Percentiles rank a stretch among this genome's conserved stretches.
These are phyloP conservation scores for Wallacemonas collosoma DNA, from an alignment of 208 protist genomes.

Conservation along the genomic window DNA sequence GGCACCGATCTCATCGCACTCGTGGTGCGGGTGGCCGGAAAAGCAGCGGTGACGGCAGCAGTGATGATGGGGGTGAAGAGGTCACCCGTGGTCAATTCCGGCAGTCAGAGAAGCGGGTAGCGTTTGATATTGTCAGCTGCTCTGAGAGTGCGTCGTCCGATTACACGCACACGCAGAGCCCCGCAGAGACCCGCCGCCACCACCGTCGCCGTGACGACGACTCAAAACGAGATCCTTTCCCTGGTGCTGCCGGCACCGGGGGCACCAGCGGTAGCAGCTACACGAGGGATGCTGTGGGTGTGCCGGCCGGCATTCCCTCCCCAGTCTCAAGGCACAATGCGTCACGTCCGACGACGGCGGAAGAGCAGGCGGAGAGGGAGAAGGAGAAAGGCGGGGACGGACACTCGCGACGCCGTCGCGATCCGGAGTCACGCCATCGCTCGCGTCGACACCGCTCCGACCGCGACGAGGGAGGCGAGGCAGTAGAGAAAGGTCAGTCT, in stretches of 20 bases:
- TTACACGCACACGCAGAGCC: conserved; percentile 18
- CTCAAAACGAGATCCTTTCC: not conserved
- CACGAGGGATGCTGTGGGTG: not conserved
- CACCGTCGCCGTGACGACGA: not conserved
- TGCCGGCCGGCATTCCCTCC: conserved; percentile 9
- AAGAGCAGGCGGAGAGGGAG: not conserved
- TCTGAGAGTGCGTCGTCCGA: conserved; percentile 9
- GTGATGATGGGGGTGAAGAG: conserved; percentile 1
- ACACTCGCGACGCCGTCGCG: not conserved
- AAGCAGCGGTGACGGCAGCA: not conserved
- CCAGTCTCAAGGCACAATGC: not conserved
- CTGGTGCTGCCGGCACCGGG: not conserved
- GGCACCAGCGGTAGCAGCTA: not conserved
- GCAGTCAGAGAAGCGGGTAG: conserved; percentile 4
- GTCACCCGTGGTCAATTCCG: not conserved
- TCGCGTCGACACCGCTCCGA: not conserved
- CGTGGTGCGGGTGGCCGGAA: no score
- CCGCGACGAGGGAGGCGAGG: not conserved
- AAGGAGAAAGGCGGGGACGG: not conserved
- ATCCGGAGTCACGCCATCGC: not conserved
- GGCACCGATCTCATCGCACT: conserved; percentile 2
- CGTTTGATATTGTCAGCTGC: conserved; percentile 1
- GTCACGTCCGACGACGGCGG: conserved; percentile 5
- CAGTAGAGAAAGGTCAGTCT: not conserved
- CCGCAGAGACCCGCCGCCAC: conserved; percentile 10